A percentile compares a stretch with the other conserved stretches of the same genome.
These are phyloP conservation scores for Aspergillus brasiliensis DNA, from an alignment of 2,329 filamentous ascomycete genomes.

Conservation along the genomic window DNA sequence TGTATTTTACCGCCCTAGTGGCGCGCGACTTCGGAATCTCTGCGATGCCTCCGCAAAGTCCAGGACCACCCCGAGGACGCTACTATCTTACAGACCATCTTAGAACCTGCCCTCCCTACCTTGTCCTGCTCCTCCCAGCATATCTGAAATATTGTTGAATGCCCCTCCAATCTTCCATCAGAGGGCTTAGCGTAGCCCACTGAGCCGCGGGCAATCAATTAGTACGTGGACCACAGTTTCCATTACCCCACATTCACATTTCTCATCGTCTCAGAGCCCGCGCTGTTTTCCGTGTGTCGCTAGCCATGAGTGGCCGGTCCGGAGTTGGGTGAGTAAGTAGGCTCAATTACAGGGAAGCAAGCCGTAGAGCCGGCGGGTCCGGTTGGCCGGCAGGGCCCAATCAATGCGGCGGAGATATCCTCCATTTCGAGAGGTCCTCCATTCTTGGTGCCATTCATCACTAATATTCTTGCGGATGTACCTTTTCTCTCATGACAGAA, in stretches of 20 bases:
- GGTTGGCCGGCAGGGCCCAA: slow-evolving; percentile 6
- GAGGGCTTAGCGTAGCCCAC: slow-evolving; percentile 4
- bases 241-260: slow-evolving; percentile 22
- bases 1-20: slow-evolving; percentile 4
- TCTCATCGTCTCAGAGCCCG: slow-evolving; percentile 17
- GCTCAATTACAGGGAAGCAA: slow-evolving; percentile 17
- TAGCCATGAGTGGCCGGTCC: slow-evolving; percentile 27
- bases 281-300: slow-evolving; percentile 16
- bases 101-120: slow-evolving; percentile 9
- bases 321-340: slow-evolving; percentile 25
- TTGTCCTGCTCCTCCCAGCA: slow-evolving; percentile 22
- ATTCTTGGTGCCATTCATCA: slow-evolving; percentile 15
- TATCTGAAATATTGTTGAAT: slow-evolving; percentile 22
- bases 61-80: slow-evolving; percentile 5
- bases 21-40: slow-evolving; percentile 9
- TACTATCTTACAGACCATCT: neutral
- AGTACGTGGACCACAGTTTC: slow-evolving; percentile 25
- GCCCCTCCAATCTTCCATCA: slow-evolving; percentile 19
- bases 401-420: slow-evolving; percentile 13
- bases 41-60: slow-evolving; percentile 16
- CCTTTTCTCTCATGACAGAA: slow-evolving; percentile 14
- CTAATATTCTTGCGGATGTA: neutral
- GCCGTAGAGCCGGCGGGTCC: slow-evolving; percentile 17
- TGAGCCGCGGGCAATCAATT: slow-evolving; percentile 21
- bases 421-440: slow-evolving; percentile 13